These are phyloP conservation scores for Themeda triandra DNA, from an alignment of 176 grass and related monocot species.

Conservation along the genomic window DNA sequence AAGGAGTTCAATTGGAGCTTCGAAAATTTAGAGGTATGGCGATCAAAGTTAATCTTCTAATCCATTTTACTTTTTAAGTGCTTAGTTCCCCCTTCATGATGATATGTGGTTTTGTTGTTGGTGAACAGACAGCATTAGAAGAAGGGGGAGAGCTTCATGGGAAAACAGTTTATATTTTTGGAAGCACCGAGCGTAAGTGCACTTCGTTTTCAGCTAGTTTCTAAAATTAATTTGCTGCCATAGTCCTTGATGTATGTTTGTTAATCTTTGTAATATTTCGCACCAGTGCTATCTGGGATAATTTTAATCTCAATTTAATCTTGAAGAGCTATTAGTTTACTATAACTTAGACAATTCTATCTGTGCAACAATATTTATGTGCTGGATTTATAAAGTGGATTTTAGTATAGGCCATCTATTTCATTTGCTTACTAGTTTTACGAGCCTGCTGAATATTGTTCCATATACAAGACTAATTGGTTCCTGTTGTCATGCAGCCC, in stretches of 20 bases:
- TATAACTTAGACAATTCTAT: background rate
- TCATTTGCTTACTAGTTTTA: too few relatives aligned
- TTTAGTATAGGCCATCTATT: background rate
- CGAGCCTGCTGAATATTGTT: background rate
- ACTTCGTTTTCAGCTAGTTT: background rate
- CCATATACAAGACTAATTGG: background rate
- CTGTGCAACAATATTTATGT: background rate
- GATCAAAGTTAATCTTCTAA: background rate
- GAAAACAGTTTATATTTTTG: slow-evolving; percentile 84
- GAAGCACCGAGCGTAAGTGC: slow-evolving; percentile 79
- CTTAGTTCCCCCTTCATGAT: slow-evolving; percentile 2
- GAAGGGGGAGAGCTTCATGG: slow-evolving; percentile 75
- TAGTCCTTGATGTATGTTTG: background rate
- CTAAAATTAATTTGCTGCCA: background rate
- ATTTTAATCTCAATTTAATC: background rate
- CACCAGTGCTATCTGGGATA: background rate
- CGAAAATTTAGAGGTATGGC: slow-evolving; percentile 74
- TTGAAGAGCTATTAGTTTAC: background rate
- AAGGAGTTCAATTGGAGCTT: slow-evolving; percentile 87
- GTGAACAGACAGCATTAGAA: slow-evolving; percentile 64
- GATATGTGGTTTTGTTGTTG: slow-evolving; percentile 19
- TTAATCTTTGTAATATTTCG: background rate
- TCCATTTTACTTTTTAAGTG: background rate
- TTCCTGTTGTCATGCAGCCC: slow-evolving; percentile 50
- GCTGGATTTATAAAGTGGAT: background rate